These are phyloP conservation scores for Ganoderma lingzhi DNA, from an alignment of 1,284 basidiomycete genomes.

Conservation along the genomic window DNA sequence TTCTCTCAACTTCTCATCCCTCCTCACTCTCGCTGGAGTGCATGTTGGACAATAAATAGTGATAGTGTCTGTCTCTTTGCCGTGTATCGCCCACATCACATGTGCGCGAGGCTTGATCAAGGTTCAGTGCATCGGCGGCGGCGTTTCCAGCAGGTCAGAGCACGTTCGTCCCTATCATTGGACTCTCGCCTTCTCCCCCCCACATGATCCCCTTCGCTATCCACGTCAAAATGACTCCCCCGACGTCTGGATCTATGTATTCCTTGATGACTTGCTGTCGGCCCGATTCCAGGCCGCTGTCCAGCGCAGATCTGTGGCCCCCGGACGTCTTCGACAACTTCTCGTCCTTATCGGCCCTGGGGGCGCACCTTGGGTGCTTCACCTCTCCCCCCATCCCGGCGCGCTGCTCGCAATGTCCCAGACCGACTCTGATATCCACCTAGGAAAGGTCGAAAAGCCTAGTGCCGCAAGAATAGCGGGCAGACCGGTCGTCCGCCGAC, in stretches of 20 bases:
- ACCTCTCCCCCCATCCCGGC: background rate
- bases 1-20: no score
- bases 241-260: no score
- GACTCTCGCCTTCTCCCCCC: background rate
- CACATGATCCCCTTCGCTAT: background rate
- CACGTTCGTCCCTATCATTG: conserved; percentile 13
- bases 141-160: background rate
- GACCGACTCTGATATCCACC: background rate
- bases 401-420: background rate
- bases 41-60: no score
- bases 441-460: background rate
- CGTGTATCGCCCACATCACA: background rate
- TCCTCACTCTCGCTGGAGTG: no score
- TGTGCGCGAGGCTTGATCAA: background rate
- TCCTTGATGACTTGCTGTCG: background rate
- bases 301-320: no score
- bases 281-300: background rate
- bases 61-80: background rate
- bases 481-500: background rate
- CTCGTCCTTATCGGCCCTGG: background rate
- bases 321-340: no score
- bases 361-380: background rate
- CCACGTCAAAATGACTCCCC: background rate
- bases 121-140: background rate
- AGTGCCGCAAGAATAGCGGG: background rate